Conservation (phyloP, 1,139 yeast genomes). For the Yueomyces sp. region DNA sequence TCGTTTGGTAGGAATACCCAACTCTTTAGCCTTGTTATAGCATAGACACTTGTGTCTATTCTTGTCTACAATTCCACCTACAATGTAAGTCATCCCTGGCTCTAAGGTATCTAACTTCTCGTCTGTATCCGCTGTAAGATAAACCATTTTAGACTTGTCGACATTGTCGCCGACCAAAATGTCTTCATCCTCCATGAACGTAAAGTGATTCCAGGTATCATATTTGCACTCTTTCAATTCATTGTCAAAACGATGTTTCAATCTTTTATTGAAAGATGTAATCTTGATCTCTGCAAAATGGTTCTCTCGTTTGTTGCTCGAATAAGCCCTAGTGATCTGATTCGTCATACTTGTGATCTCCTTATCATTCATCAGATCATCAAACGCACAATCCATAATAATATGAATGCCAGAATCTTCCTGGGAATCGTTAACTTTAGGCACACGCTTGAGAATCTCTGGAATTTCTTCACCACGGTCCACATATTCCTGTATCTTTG, state of each 20-base stretch:
- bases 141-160: constrained; percentile 38
- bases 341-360: constrained; percentile 69
- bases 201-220: constrained; percentile 52
- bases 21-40: constrained; percentile 60
- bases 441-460: constrained; percentile 20
- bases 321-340: constrained; percentile 73
- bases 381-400: constrained; percentile 80
- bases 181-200: constrained; percentile 37
- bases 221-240: constrained; percentile 44
- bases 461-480: constrained; percentile 29
- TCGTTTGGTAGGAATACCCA: constrained; percentile 63
- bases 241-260: constrained; percentile 56
- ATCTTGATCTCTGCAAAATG: constrained; percentile 49
- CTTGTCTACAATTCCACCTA: constrained; percentile 95
- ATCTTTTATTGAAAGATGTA: constrained; percentile 52
- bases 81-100: constrained; percentile 61
- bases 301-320: constrained; percentile 55
- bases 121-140: constrained; percentile 81
- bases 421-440: constrained; percentile 31
- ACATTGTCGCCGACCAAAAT: constrained; percentile 17
- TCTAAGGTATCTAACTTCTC: constrained; percentile 49
- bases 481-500: constrained; percentile 23
- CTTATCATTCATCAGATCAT: constrained; percentile 70
- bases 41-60: constrained; percentile 82
- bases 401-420: constrained; percentile 37